Conservation (phyloP, 371 early-diverging fungal genomes). For the Mortierella sp. region DNA sequence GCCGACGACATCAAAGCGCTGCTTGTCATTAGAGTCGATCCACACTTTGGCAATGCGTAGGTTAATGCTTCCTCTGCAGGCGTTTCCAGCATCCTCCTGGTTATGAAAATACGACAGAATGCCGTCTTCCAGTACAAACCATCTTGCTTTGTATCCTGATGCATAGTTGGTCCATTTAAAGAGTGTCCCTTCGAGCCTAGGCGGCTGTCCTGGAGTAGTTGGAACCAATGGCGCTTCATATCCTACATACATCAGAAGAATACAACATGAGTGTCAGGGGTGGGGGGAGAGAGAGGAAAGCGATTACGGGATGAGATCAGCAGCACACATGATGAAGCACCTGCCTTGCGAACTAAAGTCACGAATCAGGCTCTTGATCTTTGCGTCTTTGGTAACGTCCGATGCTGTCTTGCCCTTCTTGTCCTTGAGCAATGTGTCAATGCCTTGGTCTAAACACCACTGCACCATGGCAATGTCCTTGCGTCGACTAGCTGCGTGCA, state of each 20-base stretch:
- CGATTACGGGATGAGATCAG: neutral
- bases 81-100: constrained; percentile 74
- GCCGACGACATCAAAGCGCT: constrained; percentile 78
- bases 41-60: constrained; percentile 71
- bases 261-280: neutral
- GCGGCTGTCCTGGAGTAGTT: constrained; percentile 58
- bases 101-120: constrained; percentile 82
- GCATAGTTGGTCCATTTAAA: constrained; percentile 89
- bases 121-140: constrained; percentile 81
- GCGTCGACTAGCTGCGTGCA: constrained; percentile 72
- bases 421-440: constrained; percentile 76
- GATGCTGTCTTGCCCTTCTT: constrained; percentile 69
- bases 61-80: constrained; percentile 81
- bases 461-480: constrained; percentile 68
- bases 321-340: neutral
- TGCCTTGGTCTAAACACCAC: constrained; percentile 76
- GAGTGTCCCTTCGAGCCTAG: constrained; percentile 66
- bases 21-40: constrained; percentile 69
- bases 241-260: neutral
- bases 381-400: constrained; percentile 63
- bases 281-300: too few species aligned
- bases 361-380: constrained; percentile 65
- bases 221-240: constrained; percentile 37
- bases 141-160: constrained; percentile 80
- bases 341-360: constrained; percentile 59